A percentile compares a stretch with the other conserved stretches of the same genome.
Conservation (phyloP, 805 yeast species). For the Torulaspora delbrueckii region DNA sequence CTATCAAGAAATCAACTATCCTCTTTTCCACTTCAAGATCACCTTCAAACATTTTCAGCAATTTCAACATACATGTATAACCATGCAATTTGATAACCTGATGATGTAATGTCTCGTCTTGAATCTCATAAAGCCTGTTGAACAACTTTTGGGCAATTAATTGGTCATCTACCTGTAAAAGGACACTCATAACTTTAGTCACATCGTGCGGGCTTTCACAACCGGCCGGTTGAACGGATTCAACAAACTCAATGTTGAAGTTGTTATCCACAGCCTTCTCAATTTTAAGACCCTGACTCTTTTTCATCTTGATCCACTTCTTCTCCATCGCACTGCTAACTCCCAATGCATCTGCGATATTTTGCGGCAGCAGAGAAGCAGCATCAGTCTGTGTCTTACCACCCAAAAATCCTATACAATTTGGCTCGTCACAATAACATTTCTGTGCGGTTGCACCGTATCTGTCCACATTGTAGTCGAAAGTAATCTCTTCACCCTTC, state of each 20-base stretch:
- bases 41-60: conserved; percentile 41
- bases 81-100: conserved; percentile 79
- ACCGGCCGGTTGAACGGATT: conserved; percentile 50
- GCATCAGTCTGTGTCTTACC: conserved; percentile 97
- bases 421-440: conserved; percentile 89
- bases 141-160: conserved; percentile 62
- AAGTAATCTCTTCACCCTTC: conserved; percentile 83
- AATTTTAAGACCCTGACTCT: conserved; percentile 41
- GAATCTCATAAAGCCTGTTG: conserved; percentile 51
- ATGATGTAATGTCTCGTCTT: conserved; percentile 47
- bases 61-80: conserved; percentile 65
- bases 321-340: conserved; percentile 63
- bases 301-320: conserved; percentile 62
- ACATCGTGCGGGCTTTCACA: conserved; percentile 52
- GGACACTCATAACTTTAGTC: conserved; percentile 71
- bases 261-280: conserved; percentile 45
- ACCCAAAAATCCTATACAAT: conserved; percentile 90
- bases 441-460: conserved; percentile 94
- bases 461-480: conserved; percentile 83
- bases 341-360: conserved; percentile 80
- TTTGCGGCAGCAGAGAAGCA: conserved; percentile 76
- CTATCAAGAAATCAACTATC: conserved; percentile 52
- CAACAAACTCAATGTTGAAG: conserved; percentile 62
- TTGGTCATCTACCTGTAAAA: conserved; percentile 70
- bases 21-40: conserved; percentile 42